Evolutionary conservation across 306 rosid genomes (phyloP), one percentile per base, ranked within the genome.

Genomic region (Prunus campanulata): DNA sequence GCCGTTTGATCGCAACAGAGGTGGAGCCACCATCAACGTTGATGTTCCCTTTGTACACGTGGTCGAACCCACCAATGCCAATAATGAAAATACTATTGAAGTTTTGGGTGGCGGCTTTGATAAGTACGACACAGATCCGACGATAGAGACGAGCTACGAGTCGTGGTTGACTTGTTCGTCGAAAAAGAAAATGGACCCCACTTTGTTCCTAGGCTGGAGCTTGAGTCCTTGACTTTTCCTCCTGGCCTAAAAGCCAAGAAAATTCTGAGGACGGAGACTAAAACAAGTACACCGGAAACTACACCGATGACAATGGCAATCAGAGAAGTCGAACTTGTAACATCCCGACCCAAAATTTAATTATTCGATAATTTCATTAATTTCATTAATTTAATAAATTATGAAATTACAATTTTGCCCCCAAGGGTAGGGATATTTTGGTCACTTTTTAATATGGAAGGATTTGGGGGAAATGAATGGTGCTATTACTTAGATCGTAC

Each of bases 61-160:
- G 51, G 0, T 86, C 88, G 19, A 85, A 85, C 0, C 88, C 88
- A 2, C 88, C 88, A 1, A 60, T 82, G 0, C 89, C 86, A 20
- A 86, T 71, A 20, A 80, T 71, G 63, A 66, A 71, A 5, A 14
- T 10, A 0, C 51, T 75, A 3, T 77, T 72, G 11, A 82, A 86
- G 18, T 77, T 29, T 30, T 86, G 63, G 11, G 89, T 83, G 44
- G 83, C 85, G 2, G 81, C 76, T 77, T 16, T 74, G 52, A 86
- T 82, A n/a, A n/a, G n/a, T n/a, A 25, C n/a, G n/a, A n/a, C n/a
- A n/a, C 27, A 25, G 27, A 25, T 25, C 2, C 27, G 27, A 25
- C 27, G 27, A 1, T 1, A 25, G 69, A 35, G 62, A 63, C 44
- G 72, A 76, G 44, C 67, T 57, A 8, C 46, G 77, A 1, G 59